Conservation (phyloP, 2,329 filamentous ascomycete genomes). For the Corniculantispora saksenae region DNA sequence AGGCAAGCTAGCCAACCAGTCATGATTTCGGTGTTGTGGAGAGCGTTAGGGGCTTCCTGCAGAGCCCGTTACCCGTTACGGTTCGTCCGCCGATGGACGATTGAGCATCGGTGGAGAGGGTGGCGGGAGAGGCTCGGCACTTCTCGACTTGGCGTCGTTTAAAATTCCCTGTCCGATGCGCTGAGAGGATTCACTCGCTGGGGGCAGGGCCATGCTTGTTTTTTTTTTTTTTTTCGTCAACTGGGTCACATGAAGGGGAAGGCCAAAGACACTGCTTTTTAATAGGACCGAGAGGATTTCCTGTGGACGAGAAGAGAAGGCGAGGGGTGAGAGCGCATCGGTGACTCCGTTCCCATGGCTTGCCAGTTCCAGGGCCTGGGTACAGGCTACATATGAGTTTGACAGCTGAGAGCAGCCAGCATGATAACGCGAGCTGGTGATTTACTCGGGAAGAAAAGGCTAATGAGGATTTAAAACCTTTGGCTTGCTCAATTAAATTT, state of each 20-base stretch:
- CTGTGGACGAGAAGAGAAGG: not conserved
- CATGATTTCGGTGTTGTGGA: not conserved
- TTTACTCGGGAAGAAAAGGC: not conserved
- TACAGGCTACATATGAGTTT: not conserved
- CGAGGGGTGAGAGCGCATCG: not conserved
- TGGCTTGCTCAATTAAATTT: not conserved
- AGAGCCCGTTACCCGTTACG: not conserved
- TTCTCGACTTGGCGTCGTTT: not conserved
- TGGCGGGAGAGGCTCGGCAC: not conserved
- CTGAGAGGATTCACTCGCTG: not conserved
- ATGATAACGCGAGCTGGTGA: not conserved
- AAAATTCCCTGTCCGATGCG: not conserved
- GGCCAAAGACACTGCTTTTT: not conserved
- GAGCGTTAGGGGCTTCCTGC: not conserved
- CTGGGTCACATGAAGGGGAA: not conserved
- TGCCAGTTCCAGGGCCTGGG: too few relatives aligned
- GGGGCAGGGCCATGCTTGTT: not conserved
- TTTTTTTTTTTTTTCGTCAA: too few relatives aligned
- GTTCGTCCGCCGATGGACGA: not conserved
- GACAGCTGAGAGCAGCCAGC: not conserved
- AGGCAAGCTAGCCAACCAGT: not conserved
- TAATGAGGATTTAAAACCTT: not conserved
- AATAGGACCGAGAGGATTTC: not conserved
- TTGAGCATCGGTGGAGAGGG: not conserved
- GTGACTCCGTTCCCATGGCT: too few relatives aligned